Evolutionary conservation across 768 basidiomycete genomes (phyloP).

Genomic region (Tulasnella sp.): DNA sequence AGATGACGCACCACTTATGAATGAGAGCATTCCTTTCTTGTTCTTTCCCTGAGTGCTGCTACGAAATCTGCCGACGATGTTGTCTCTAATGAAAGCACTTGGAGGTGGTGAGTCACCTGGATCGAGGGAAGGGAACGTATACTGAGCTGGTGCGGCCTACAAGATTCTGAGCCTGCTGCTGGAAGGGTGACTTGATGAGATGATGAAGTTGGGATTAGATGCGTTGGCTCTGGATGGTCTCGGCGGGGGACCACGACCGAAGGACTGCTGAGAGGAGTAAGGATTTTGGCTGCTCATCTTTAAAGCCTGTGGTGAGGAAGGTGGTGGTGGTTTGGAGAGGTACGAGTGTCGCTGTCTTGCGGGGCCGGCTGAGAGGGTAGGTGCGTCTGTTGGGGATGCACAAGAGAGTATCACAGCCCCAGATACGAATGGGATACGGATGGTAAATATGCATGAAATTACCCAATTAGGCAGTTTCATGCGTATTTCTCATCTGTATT

Average conservation of each 20-base stretch:
- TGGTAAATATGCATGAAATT: no score
- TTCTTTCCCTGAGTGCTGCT: conserved; percentile 16
- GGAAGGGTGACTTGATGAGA: conserved; percentile 3
- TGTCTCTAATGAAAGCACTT: background rate
- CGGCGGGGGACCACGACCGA: conserved; percentile 46
- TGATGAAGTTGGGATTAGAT: conserved; percentile 58
- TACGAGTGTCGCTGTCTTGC: conserved; percentile 10
- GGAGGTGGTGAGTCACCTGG: conserved; percentile 15
- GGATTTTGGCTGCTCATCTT: background rate
- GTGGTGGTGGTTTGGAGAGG: background rate
- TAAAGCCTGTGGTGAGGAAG: background rate
- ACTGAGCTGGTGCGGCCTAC: background rate
- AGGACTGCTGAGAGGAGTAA: background rate
- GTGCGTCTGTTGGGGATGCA: no score
- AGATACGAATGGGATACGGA: no score
- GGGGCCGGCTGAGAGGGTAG: no score
- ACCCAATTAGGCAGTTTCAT: no score
- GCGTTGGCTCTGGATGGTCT: conserved; percentile 82
- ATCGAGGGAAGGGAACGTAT: background rate
- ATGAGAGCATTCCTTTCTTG: conserved; percentile 16
- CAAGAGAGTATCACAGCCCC: no score
- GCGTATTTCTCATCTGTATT: no score
- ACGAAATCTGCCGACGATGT: conserved; percentile 4
- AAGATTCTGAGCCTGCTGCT: conserved; percentile 1
- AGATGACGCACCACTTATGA: conserved; percentile 21